Evolutionary conservation across 2,329 filamentous ascomycete species (phyloP).

Genomic region (Karstenula rhodostoma): DNA sequence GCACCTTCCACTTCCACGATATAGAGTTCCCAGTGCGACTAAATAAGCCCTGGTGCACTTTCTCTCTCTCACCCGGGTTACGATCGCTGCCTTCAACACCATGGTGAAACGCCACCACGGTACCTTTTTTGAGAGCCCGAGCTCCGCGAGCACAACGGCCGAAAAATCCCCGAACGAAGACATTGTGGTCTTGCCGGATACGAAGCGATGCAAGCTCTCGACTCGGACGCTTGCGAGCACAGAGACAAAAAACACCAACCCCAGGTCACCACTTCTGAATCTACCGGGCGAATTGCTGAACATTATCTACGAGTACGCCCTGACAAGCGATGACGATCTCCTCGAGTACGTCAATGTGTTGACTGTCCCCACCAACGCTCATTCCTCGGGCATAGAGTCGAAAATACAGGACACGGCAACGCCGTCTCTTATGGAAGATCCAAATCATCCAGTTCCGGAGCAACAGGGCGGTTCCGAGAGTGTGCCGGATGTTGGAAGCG

Average conservation of each 20-base stretch:
- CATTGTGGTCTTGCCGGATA: not conserved
- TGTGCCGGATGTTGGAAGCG: not conserved
- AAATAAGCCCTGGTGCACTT: not conserved
- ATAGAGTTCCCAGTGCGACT: not conserved
- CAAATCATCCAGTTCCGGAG: not conserved
- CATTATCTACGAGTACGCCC: conserved; percentile 1
- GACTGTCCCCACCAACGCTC: not conserved
- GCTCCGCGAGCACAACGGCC: not conserved
- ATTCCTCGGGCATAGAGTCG: not conserved
- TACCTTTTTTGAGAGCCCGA: not conserved
- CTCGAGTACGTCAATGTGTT: not conserved
- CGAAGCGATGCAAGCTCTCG: not conserved
- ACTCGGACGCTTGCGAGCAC: not conserved
- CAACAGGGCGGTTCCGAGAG: not conserved
- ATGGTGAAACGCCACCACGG: not conserved
- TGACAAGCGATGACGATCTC: not conserved
- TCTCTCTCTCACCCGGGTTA: not conserved
- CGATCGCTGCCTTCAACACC: not conserved
- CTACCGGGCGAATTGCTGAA: not conserved
- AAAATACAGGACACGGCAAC: not conserved
- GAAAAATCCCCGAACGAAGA: not conserved
- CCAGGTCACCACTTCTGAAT: not conserved
- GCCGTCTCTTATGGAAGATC: not conserved
- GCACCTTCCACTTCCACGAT: not conserved
- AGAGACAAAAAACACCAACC: no score